Evolutionary conservation across 2,329 filamentous ascomycete species (phyloP), one percentile per base, ranked within the genome.

Genomic region (Colletotrichum sp.): DNA sequence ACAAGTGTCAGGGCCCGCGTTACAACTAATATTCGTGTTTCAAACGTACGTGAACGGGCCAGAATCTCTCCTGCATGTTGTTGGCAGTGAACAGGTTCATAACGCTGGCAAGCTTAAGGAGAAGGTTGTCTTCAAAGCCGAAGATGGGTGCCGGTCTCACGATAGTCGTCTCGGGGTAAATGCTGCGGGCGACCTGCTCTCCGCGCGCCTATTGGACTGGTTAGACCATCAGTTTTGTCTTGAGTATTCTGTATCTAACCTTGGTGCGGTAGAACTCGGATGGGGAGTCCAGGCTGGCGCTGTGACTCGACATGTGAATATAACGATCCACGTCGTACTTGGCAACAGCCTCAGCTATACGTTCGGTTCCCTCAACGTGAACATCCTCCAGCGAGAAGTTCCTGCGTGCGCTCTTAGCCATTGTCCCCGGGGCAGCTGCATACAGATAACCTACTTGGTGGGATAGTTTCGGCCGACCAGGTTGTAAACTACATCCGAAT

Each of bases 241-340:
- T n/a, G 60, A 26, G 28, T 30, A 28, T 30, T n/a, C n/a, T 15
- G 26, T 18, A 7, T 34, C 44, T 10, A 26, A 93, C 93, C 92
- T 99, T 99, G 80, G 96, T 98, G 77, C 94, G 90, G 86, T 94
- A 98, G 90, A 96, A 99, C 82, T 97, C 95, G 13, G 95, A 96
- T 4, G 93, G 86, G 21, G 96, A 99, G 80, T 95, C 90, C 59
- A 92, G 90, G 85, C 94, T 89, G 74, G 95, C 96, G 83, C 96
- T 99, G 90, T 98, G 96, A 36, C 96, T 98, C 12, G 97, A 99
- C 80, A 99, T 93, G 81, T 99, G 97, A 79, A 99, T 96, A 86
- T 95, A 99, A 79, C 97, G 93, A 87, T 99, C 97, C 80, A 98
- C 93, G 82, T 99, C 96, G 87, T 99, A 99, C 87, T 99, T 99